Percentiles rank a stretch among this genome's conserved stretches.
phyloP scores from a whole-genome alignment of 192 early-diverging fungal species.

The Geranomyces variabilis region DNA sequence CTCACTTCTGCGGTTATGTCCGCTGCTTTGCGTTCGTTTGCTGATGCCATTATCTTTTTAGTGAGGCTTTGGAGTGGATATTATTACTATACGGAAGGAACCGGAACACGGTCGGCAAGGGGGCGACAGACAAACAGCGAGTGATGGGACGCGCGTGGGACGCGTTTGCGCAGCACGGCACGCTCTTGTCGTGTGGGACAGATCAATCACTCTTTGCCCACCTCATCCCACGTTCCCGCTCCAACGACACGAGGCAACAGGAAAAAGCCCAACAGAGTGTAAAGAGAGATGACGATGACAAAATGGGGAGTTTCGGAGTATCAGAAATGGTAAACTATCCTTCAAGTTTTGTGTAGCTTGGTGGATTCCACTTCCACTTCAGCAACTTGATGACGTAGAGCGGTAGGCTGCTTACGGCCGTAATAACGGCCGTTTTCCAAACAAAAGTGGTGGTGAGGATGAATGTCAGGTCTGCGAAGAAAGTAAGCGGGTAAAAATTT shows the following conservation, averaged over 20 bases:
- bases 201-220: too few relatives aligned
- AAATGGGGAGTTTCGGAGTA: too few relatives aligned
- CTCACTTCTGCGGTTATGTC: constrained; percentile 1
- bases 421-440: constrained; percentile 90
- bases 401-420: constrained; percentile 82
- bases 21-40: neutral
- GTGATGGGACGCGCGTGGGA: too few relatives aligned
- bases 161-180: too few relatives aligned
- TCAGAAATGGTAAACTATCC: constrained; percentile 7
- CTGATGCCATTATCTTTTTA: constrained; percentile 1
- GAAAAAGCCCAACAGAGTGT: too few relatives aligned
- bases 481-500: neutral
- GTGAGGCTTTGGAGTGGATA: neutral
- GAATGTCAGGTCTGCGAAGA: constrained; percentile 71
- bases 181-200: too few relatives aligned
- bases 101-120: too few relatives aligned
- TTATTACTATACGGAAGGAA: too few relatives aligned
- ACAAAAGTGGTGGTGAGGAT: constrained; percentile 83
- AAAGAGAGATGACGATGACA: too few relatives aligned
- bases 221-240: too few relatives aligned
- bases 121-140: too few relatives aligned
- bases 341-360: constrained; percentile 77
- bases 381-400: constrained; percentile 84
- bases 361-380: constrained; percentile 79
- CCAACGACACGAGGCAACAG: too few relatives aligned